Conservation (phyloP, 2,329 filamentous ascomycete genomes). For the Leptographium lundbergii region DNA sequence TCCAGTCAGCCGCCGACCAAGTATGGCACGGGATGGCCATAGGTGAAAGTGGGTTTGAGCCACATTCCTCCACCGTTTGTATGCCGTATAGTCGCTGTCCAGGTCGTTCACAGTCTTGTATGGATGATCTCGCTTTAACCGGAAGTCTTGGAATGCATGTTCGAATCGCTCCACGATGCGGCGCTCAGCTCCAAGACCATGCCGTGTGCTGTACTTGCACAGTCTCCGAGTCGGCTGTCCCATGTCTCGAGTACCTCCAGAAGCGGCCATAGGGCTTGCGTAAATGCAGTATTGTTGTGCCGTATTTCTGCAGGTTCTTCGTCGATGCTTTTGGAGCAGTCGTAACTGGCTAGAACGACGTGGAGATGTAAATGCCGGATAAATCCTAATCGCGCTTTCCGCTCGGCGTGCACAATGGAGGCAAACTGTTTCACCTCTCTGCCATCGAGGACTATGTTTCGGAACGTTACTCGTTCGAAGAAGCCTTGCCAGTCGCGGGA, state of each 20-base stretch:
- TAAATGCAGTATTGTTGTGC: neutral
- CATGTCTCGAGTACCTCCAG: neutral
- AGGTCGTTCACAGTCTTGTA: neutral
- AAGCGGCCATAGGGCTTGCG: neutral
- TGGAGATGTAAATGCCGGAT: neutral
- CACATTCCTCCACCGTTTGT: neutral
- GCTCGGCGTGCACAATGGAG: neutral
- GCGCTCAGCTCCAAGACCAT: neutral
- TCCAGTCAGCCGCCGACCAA: no score
- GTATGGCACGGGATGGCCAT: no score
- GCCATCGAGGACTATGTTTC: neutral
- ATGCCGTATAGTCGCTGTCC: neutral
- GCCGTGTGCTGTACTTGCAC: neutral
- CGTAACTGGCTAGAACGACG: neutral
- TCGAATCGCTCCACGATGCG: neutral
- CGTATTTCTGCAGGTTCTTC: neutral
- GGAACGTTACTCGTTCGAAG: conserved; percentile 5
- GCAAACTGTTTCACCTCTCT: neutral
- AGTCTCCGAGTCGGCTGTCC: neutral
- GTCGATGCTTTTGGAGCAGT: neutral
- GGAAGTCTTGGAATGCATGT: neutral
- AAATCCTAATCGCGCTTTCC: neutral
- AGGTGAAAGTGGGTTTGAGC: neutral
- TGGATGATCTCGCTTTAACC: neutral
- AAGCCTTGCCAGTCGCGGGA: conserved; percentile 4